These are phyloP conservation scores for Kodamaea laetipori DNA, from an alignment of 805 yeast genomes.

Conservation along the genomic window DNA sequence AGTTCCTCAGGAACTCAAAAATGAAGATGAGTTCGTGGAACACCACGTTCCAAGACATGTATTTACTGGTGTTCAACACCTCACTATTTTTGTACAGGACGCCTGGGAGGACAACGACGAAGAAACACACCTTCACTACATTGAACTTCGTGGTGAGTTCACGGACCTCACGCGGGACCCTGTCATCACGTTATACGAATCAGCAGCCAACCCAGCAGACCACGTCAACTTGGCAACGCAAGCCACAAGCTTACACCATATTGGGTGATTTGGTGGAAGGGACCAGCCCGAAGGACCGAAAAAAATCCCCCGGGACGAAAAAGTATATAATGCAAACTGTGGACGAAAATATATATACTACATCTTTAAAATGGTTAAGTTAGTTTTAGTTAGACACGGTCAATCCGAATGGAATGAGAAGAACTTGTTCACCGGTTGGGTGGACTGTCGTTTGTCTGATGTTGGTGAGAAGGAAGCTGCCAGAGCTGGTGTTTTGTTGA, in stretches of 20 bases:
- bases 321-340: constrained; percentile 11
- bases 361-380: constrained; percentile 57
- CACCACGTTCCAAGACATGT: constrained; percentile 75
- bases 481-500: constrained; percentile 89
- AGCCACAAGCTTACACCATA: constrained; percentile 1
- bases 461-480: constrained; percentile 88
- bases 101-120: constrained; percentile 48
- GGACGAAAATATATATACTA: constrained; percentile 9
- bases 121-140: constrained; percentile 58
- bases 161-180: constrained; percentile 64
- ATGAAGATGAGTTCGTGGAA: constrained; percentile 66
- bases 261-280: constrained; percentile 6
- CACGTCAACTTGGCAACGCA: constrained; percentile 48
- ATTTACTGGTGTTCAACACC: constrained; percentile 67
- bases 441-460: constrained; percentile 83
- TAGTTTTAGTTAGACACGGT: constrained; percentile 96
- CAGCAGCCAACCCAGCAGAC: constrained; percentile 91
- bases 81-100: constrained; percentile 68
- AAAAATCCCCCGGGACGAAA: constrained; percentile 5
- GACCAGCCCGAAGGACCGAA: constrained; percentile 18
- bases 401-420: constrained; percentile 99
- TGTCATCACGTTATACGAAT: constrained; percentile 75
- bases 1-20: constrained; percentile 32
- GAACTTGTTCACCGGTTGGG: constrained; percentile 99
- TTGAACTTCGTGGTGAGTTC: constrained; percentile 80